Evolutionary conservation across 1,284 basidiomycete genomes (phyloP), one percentile per base, ranked within the genome.

Genomic region (Schizophyllum amplum): DNA sequence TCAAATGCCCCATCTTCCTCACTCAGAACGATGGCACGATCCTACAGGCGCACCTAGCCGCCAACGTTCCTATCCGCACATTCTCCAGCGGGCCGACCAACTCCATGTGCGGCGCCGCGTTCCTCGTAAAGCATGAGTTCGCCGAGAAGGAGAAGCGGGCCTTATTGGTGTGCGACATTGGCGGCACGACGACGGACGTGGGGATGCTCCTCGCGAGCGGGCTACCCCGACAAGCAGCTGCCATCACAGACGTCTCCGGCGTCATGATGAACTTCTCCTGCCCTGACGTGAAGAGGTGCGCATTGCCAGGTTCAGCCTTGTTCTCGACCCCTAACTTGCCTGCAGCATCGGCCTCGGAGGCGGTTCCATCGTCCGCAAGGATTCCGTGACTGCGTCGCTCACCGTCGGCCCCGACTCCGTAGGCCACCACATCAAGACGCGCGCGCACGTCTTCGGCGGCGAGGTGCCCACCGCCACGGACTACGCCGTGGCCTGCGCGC

Each of bases 1-100:
- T 84, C 24, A 64, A 61, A 17, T 83, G 81, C 61, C 82, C 83
- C 4, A 68, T 85, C 4, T 84, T 81, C 71, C 72, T 84, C 52
- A 84, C 83, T 1, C 78, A 80, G 59, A 81, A 80, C 66, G 82
- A 84, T 56, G 82, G 81, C 17, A 84, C 82, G 9, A 69, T 84
- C 25, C 74, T 82, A 46, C 74, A 71, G 3, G 79, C 76, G 22
- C 67, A 71, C 0, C 70, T 77, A 53, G 83, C 82, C 4, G 77
- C 78, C 0, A 70, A 69, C n/a, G 67, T 84, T 48, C 83, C 83
- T 22, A 83, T 85, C 59, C 74, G 80, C 46, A 85, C 83, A 0
- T 85, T 85, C 66, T 79, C 79, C 20, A 81, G 79, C 42, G 83
- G 83, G 1, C 80, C 82, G 5, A 85, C 83, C 2, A 84, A 85